Evolutionary conservation across 768 basidiomycete genomes (phyloP).

Genomic region (Botryobasidium botryosum): DNA sequence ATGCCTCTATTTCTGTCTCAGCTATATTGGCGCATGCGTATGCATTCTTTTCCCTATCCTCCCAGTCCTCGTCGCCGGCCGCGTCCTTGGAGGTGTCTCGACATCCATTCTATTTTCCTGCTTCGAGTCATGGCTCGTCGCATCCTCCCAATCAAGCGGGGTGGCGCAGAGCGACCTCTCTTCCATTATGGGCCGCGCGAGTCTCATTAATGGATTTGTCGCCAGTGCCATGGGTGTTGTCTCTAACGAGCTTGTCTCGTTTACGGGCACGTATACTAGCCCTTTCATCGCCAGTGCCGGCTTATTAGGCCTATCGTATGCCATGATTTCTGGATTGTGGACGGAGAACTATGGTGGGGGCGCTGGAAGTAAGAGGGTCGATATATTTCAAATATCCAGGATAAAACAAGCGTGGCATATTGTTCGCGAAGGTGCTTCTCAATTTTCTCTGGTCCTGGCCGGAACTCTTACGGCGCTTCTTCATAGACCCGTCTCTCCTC

Average conservation of each 20-base stretch:
- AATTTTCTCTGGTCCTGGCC: neutral
- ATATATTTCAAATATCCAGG: slow-evolving; percentile 35
- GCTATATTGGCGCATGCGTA: slow-evolving; percentile 41
- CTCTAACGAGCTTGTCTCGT: slow-evolving; percentile 44
- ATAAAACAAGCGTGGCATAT: slow-evolving; percentile 40
- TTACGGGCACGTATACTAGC: slow-evolving; percentile 34
- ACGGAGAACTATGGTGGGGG: slow-evolving; percentile 47
- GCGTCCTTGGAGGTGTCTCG: slow-evolving; percentile 51
- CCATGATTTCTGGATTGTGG: slow-evolving; percentile 43
- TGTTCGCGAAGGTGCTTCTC: slow-evolving; percentile 30
- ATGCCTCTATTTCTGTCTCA: slow-evolving; percentile 55
- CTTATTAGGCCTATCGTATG: slow-evolving; percentile 36
- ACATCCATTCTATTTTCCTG: slow-evolving; percentile 62
- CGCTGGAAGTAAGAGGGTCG: slow-evolving; percentile 16
- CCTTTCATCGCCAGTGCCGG: slow-evolving; percentile 51
- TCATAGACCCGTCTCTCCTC: slow-evolving; percentile 40
- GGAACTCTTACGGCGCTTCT: neutral
- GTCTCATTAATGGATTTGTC: slow-evolving; percentile 55
- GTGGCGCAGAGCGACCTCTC: slow-evolving; percentile 44
- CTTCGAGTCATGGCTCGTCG: slow-evolving; percentile 65
- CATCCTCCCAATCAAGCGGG: slow-evolving; percentile 34
- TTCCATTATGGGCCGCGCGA: slow-evolving; percentile 54
- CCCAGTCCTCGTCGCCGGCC: slow-evolving; percentile 43
- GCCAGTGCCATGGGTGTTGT: slow-evolving; percentile 49
- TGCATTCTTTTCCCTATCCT: slow-evolving; percentile 40